Conservation (phyloP, 208 protist species). For the Trypanosoma boissoni region DNA sequence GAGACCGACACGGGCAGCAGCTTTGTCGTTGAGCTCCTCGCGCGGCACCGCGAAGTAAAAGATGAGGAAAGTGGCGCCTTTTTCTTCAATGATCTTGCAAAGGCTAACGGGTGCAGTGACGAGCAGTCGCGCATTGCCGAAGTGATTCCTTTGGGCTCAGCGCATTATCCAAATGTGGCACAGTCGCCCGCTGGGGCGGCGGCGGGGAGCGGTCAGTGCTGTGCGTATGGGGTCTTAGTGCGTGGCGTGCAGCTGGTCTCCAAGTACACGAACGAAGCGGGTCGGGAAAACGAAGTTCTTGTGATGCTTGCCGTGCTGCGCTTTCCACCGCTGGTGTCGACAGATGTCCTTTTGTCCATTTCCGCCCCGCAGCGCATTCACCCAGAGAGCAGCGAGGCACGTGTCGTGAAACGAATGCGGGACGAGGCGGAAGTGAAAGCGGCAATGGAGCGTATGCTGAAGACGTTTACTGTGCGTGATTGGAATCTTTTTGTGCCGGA, state of each 20-base stretch:
- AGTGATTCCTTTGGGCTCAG: conserved; percentile 16
- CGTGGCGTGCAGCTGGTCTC: conserved; percentile 56
- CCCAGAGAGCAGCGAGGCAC: conserved; percentile 59
- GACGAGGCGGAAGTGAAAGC: conserved; percentile 34
- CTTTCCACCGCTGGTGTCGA: conserved; percentile 49
- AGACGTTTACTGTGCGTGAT: conserved; percentile 43
- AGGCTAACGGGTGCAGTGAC: conserved; percentile 49
- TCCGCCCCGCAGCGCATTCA: conserved; percentile 52
- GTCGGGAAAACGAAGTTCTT: conserved; percentile 63
- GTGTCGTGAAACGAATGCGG: conserved; percentile 36
- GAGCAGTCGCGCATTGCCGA: conserved; percentile 2
- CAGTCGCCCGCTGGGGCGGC: conserved; percentile 6
- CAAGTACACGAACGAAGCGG: conserved; percentile 70
- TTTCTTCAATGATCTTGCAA: conserved; percentile 67
- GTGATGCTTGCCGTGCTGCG: conserved; percentile 57
- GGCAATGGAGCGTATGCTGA: conserved; percentile 30
- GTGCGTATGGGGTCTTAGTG: conserved; percentile 44
- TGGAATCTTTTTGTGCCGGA: conserved; percentile 73
- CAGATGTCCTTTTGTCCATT: conserved; percentile 58
- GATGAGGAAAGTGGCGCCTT: conserved; percentile 47
- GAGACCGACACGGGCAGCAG: conserved; percentile 51
- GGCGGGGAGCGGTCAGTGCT: conserved; percentile 19
- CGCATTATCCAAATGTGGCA: conserved; percentile 38
- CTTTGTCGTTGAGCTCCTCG: conserved; percentile 70
- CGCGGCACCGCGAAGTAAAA: conserved; percentile 33